Conservation (phyloP, 2,329 filamentous ascomycete species). For the Penicillium sp. region DNA sequence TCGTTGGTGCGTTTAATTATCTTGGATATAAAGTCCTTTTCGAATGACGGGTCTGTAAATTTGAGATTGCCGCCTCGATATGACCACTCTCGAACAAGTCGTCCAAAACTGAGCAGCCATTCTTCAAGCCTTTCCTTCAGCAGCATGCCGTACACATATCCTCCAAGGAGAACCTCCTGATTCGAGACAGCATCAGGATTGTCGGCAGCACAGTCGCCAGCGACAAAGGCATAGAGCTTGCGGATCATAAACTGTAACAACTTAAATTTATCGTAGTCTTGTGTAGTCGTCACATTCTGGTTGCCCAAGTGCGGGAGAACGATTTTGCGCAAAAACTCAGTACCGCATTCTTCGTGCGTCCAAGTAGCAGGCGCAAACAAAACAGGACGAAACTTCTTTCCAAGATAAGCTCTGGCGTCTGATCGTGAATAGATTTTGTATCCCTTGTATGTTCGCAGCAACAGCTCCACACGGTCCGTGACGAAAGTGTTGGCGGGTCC, state of each 20-base stretch:
- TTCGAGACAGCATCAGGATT: conserved; percentile 96
- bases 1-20: conserved; percentile 81
- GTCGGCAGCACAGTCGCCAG: conserved; percentile 87
- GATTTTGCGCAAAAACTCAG: conserved; percentile 84
- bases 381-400: conserved; percentile 85
- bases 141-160: conserved; percentile 91
- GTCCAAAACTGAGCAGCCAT: conserved; percentile 66
- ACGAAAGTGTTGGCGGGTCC: conserved; percentile 85
- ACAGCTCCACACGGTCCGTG: conserved; percentile 86
- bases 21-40: conserved; percentile 71
- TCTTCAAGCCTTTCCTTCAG: conserved; percentile 93
- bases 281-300: conserved; percentile 73
- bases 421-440: conserved; percentile 79
- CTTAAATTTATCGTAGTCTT: conserved; percentile 89
- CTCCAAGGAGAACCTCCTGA: conserved; percentile 89
- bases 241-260: conserved; percentile 93
- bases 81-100: conserved; percentile 53
- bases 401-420: conserved; percentile 80
- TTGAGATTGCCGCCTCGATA: conserved; percentile 48
- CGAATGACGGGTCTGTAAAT: conserved; percentile 74
- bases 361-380: conserved; percentile 79
- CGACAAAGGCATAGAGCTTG: conserved; percentile 89
- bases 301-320: conserved; percentile 90
- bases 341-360: conserved; percentile 83
- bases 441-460: conserved; percentile 88